phyloP scores from a whole-genome alignment of 2,329 filamentous ascomycete genomes.

The Aureobasidium uvarum region DNA sequence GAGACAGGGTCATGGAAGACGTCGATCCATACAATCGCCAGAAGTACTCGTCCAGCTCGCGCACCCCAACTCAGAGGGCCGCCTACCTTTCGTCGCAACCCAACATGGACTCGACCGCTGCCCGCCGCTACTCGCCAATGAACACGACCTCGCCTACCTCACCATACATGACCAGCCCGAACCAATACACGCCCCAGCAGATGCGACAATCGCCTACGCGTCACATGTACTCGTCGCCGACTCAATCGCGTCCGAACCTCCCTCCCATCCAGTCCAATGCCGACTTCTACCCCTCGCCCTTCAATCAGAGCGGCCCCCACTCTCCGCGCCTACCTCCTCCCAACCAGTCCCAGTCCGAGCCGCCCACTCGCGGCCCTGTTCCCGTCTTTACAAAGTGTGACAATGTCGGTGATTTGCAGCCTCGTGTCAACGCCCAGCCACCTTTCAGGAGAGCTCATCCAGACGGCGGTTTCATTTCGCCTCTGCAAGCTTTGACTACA shows the following conservation, averaged over 20 bases:
- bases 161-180: constrained; percentile 62
- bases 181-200: constrained; percentile 40
- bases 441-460: constrained; percentile 90
- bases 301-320: constrained; percentile 19
- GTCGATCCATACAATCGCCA: constrained; percentile 79
- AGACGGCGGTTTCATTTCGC: constrained; percentile 97
- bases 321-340: constrained; percentile 28
- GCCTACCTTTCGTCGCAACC: constrained; percentile 41
- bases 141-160: constrained; percentile 75
- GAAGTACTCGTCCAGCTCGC: constrained; percentile 77
- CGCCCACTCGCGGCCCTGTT: constrained; percentile 60
- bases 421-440: constrained; percentile 82
- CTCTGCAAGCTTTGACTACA: constrained; percentile 89
- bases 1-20: constrained; percentile 72
- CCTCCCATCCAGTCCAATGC: constrained; percentile 67
- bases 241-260: constrained; percentile 57
- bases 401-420: constrained; percentile 69
- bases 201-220: constrained; percentile 79
- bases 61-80: constrained; percentile 58
- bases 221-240: constrained; percentile 59
- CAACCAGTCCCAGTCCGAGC: background rate
- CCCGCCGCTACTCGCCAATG: constrained; percentile 95
- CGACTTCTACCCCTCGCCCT: constrained; percentile 41
- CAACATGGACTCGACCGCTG: constrained; percentile 61
- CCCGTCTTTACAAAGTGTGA: constrained; percentile 84